Evolutionary conservation across 2,329 filamentous ascomycete species (phyloP).

Genomic region (Hypocreales sp.): DNA sequence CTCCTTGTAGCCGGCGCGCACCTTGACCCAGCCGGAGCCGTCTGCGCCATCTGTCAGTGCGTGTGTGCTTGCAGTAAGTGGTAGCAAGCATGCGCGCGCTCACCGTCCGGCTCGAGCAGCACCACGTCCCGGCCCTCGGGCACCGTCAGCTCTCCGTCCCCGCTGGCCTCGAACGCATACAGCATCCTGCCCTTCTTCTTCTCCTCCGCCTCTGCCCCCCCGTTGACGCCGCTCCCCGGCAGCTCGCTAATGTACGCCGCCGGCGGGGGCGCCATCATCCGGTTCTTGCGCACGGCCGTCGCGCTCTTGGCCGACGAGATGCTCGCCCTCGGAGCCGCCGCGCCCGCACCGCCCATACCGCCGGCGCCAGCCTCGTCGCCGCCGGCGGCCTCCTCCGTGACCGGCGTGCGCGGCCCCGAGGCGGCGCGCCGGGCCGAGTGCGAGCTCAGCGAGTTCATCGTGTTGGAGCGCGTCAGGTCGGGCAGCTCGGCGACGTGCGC

Average conservation of each 20-base stretch:
- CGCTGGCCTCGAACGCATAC: constrained; percentile 69
- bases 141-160: constrained; percentile 68
- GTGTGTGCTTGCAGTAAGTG: no score
- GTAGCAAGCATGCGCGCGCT: constrained; percentile 19
- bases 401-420: constrained; percentile 31
- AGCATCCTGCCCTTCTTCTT: constrained; percentile 71
- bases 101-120: constrained; percentile 79
- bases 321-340: constrained; percentile 10
- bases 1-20: constrained; percentile 59
- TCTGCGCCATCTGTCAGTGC: no score
- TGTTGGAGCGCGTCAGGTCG: constrained; percentile 62
- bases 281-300: constrained; percentile 37
- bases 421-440: constrained; percentile 55
- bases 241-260: constrained; percentile 59
- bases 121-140: constrained; percentile 63
- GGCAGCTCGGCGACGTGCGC: constrained; percentile 46
- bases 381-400: constrained; percentile 31
- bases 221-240: constrained; percentile 35
- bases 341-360: constrained; percentile 8
- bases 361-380: no score
- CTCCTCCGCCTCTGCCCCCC: constrained; percentile 13
- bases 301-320: constrained; percentile 12
- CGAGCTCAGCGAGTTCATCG: constrained; percentile 79
- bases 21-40: constrained; percentile 81
- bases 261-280: constrained; percentile 80